These are phyloP conservation scores for Halophytophthora polymorphica DNA, from an alignment of 352 stramenopile genomes.

Conservation along the genomic window DNA sequence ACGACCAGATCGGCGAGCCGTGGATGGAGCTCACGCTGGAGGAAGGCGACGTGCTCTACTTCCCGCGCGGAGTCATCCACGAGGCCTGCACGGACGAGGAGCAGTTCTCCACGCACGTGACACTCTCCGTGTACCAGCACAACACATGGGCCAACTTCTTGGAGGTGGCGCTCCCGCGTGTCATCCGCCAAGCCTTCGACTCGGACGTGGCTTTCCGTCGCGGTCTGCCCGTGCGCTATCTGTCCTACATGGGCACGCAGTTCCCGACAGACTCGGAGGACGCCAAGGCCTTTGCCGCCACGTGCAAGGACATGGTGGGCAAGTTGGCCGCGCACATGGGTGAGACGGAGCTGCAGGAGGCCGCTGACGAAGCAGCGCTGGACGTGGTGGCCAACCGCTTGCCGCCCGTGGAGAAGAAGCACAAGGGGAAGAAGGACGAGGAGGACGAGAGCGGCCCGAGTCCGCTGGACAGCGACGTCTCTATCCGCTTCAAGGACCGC, in stretches of 20 bases:
- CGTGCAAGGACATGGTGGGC: conserved; percentile 45
- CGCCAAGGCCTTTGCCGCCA: conserved; percentile 45
- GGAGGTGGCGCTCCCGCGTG: conserved; percentile 68
- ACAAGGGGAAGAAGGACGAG: conserved; percentile 7
- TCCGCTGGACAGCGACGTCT: conserved; percentile 41
- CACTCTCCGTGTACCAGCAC: conserved; percentile 87
- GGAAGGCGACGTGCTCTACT: conserved; percentile 84
- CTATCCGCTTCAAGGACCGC: conserved; percentile 64
- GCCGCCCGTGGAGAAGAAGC: conserved; percentile 14
- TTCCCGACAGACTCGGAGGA: conserved; percentile 36
- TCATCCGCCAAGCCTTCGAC: conserved; percentile 80
- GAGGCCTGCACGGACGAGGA: conserved; percentile 73
- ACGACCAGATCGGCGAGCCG: conserved; percentile 62
- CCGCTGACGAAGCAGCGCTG: conserved; percentile 70
- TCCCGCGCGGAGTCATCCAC: conserved; percentile 77
- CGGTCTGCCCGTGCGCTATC: conserved; percentile 69
- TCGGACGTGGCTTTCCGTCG: conserved; percentile 67
- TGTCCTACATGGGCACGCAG: conserved; percentile 72
- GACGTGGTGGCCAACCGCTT: conserved; percentile 77
- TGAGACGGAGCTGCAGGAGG: conserved; percentile 54
- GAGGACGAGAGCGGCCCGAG: conserved; percentile 24
- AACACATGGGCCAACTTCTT: conserved; percentile 88
- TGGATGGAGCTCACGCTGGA: conserved; percentile 84
- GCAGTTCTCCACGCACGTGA: conserved; percentile 85
- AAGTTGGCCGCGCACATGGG: conserved; percentile 51